phyloP scores from a whole-genome alignment of 2,329 filamentous ascomycete genomes.

The Trichoderma semiorbis region DNA sequence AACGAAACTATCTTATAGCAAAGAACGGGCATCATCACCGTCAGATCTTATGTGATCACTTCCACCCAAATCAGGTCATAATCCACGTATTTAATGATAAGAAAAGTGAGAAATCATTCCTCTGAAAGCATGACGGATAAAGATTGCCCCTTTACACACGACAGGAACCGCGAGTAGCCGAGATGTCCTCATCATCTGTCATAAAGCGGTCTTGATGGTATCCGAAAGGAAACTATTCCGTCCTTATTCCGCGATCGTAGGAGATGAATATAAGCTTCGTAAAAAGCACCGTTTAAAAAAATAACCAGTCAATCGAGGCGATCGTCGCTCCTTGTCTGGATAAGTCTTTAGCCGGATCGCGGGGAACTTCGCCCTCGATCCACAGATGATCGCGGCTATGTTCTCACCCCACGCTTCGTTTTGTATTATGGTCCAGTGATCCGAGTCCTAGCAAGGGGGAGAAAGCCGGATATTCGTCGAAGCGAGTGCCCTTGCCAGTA shows the following conservation, averaged over 20 bases:
- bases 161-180: too few relatives aligned
- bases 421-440: neutral
- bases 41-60: neutral
- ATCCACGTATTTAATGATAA: neutral
- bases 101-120: neutral
- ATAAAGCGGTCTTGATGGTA: neutral
- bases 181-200: neutral
- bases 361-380: neutral
- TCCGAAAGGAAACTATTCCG: neutral
- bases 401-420: neutral
- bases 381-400: neutral
- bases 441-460: too few relatives aligned
- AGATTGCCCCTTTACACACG: neutral
- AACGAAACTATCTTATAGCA: neutral
- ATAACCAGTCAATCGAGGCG: neutral
- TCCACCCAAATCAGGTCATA: neutral
- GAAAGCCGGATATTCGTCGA: conserved; percentile 6
- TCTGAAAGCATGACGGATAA: neutral
- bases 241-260: neutral
- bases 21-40: neutral
- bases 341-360: conserved; percentile 13
- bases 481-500: neutral
- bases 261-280: neutral
- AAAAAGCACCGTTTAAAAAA: neutral
- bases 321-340: neutral